Evolutionary conservation across 176 grass and related monocot genomes (phyloP).

Genomic region (Puccinellia tenuiflora): DNA sequence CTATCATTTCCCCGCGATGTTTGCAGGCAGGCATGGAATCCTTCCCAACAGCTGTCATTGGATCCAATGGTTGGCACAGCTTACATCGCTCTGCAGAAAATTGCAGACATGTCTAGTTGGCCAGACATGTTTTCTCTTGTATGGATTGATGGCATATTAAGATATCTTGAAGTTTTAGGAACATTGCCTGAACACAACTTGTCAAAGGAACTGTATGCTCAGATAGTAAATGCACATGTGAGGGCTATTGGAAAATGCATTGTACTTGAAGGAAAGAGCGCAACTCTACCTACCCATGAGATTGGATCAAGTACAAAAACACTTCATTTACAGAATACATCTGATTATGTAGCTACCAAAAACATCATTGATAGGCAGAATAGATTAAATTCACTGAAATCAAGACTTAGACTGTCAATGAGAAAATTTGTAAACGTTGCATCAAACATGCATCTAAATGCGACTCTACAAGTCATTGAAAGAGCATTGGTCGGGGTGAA

Average conservation of each 20-base stretch:
- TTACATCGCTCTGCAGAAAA: constrained; percentile 57
- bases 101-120: constrained; percentile 55
- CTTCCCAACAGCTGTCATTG: constrained; percentile 36
- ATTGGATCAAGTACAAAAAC: constrained; percentile 74
- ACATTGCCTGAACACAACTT: constrained; percentile 52
- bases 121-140: constrained; percentile 57
- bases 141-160: constrained; percentile 82
- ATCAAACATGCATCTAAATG: constrained; percentile 44
- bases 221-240: constrained; percentile 61
- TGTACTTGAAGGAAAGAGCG: constrained; percentile 73
- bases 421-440: constrained; percentile 63
- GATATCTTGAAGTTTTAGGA: constrained; percentile 72
- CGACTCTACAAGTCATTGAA: constrained; percentile 68
- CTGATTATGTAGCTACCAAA: constrained; percentile 28
- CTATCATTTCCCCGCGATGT: constrained; percentile 33
- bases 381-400: constrained; percentile 65
- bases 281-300: constrained; percentile 78
- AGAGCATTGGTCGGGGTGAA: constrained; percentile 81
- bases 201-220: constrained; percentile 58
- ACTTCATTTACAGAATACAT: constrained; percentile 39
- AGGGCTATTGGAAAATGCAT: constrained; percentile 85
- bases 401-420: constrained; percentile 66
- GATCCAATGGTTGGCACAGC: constrained; percentile 47
- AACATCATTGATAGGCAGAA: constrained; percentile 29
- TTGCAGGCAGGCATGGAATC: constrained; percentile 22